Percentiles rank a stretch among this genome's conserved stretches.
These are phyloP conservation scores for Nemania sp. DNA, from an alignment of 2,329 filamentous ascomycete species.

Conservation along the genomic window DNA sequence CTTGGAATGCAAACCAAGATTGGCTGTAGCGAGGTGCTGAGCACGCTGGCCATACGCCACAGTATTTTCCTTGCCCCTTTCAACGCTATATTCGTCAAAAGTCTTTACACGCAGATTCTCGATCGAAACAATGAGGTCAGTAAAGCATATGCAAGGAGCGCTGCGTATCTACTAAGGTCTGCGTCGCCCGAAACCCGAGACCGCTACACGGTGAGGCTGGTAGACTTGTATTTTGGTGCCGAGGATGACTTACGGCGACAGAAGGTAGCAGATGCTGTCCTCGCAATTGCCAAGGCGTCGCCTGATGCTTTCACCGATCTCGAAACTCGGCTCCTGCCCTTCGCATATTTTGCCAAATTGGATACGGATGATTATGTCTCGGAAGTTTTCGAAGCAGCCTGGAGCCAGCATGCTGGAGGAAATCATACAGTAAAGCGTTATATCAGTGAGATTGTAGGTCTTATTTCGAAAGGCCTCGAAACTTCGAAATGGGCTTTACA, in stretches of 20 bases:
- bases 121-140: slow-evolving; percentile 95
- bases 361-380: slow-evolving; percentile 81
- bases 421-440: slow-evolving; percentile 81
- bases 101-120: slow-evolving; percentile 79
- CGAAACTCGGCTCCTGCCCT: slow-evolving; percentile 76
- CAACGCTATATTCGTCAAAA: slow-evolving; percentile 73
- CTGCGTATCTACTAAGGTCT: slow-evolving; percentile 79
- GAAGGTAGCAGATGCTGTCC: slow-evolving; percentile 80
- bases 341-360: slow-evolving; percentile 85
- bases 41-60: slow-evolving; percentile 82
- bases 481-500: slow-evolving; percentile 89
- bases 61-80: slow-evolving; percentile 75
- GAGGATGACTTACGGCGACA: slow-evolving; percentile 77
- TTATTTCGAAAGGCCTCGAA: slow-evolving; percentile 71
- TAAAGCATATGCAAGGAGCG: slow-evolving; percentile 81
- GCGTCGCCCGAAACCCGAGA: slow-evolving; percentile 55
- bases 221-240: slow-evolving; percentile 77
- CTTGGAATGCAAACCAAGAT: slow-evolving; percentile 94
- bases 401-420: slow-evolving; percentile 89
- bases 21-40: slow-evolving; percentile 82
- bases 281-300: slow-evolving; percentile 82
- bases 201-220: slow-evolving; percentile 57
- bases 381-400: slow-evolving; percentile 81
- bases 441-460: slow-evolving; percentile 75
- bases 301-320: slow-evolving; percentile 85